Evolutionary conservation across 2,329 filamentous ascomycete genomes (phyloP).

Genomic region (Incumbomyces lentus): DNA sequence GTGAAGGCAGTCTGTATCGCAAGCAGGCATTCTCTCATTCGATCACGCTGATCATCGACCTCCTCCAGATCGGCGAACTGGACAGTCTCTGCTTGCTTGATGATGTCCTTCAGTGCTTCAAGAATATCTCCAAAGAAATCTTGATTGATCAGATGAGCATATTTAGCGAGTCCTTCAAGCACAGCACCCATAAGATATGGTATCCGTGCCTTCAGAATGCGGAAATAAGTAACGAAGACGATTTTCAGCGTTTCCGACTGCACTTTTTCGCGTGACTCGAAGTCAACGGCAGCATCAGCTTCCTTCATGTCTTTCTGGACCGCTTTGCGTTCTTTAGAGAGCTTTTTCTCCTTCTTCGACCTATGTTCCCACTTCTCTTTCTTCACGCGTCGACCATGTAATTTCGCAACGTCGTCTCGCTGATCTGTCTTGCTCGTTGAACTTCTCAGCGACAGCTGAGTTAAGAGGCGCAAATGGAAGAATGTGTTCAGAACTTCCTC

Average conservation of each 20-base stretch:
- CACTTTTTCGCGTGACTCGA: conserved; percentile 87
- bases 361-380: conserved; percentile 75
- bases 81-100: conserved; percentile 56
- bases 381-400: conserved; percentile 45
- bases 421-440: conserved; percentile 65
- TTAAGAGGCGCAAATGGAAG: conserved; percentile 74
- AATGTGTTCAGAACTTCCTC: conserved; percentile 85
- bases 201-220: conserved; percentile 73
- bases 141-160: conserved; percentile 94
- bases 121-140: conserved; percentile 96
- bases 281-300: conserved; percentile 75
- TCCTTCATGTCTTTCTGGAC: conserved; percentile 89
- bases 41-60: conserved; percentile 50
- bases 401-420: conserved; percentile 34
- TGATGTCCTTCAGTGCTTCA: conserved; percentile 87
- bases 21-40: conserved; percentile 76
- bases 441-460: conserved; percentile 75
- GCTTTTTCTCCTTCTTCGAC: conserved; percentile 78
- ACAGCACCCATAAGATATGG: conserved; percentile 92
- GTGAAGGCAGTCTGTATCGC: conserved; percentile 95
- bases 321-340: conserved; percentile 71
- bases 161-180: conserved; percentile 85
- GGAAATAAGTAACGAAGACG: conserved; percentile 91
- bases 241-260: conserved; percentile 93
- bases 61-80: conserved; percentile 30